phyloP scores from a whole-genome alignment of 768 basidiomycete species.

The Suillus fuscotomentosus region DNA sequence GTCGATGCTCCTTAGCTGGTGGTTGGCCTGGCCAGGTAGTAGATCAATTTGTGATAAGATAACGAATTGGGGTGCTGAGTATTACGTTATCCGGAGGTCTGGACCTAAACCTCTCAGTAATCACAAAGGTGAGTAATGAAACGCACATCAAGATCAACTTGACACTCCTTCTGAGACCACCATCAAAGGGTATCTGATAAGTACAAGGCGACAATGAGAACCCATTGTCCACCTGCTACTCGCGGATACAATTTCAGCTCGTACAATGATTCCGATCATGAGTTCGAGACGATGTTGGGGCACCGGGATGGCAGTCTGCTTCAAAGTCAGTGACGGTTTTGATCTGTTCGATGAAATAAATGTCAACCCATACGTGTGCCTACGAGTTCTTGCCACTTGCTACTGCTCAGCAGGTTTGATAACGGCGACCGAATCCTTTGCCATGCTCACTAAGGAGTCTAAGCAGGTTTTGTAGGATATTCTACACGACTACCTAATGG shows the following conservation, averaged over 20 bases:
- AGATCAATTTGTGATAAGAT: not conserved
- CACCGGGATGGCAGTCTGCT: not conserved
- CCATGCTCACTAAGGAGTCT: not conserved
- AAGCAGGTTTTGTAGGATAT: not conserved
- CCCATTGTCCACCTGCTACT: not conserved
- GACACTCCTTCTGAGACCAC: not conserved
- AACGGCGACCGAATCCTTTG: not conserved
- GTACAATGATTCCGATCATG: too few relatives aligned
- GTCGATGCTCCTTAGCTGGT: not conserved
- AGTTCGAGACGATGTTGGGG: conserved; percentile 52
- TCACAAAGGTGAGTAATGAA: not conserved
- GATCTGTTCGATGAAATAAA: not conserved
- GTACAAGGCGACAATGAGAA: not conserved
- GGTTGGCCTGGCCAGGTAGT: not conserved
- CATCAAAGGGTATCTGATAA: conserved; percentile 19
- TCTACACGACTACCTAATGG: not conserved
- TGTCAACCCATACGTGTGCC: not conserved
- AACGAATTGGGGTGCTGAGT: not conserved
- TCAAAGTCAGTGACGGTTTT: conserved; percentile 2
- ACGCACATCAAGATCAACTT: not conserved
- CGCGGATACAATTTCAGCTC: too few relatives aligned
- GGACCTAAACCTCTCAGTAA: not conserved
- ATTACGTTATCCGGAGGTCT: not conserved
- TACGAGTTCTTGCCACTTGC: not conserved
- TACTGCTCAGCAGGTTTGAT: not conserved